These are phyloP conservation scores for Taphrina sp. DNA, from an alignment of 1,139 yeast genomes.

Conservation along the genomic window DNA sequence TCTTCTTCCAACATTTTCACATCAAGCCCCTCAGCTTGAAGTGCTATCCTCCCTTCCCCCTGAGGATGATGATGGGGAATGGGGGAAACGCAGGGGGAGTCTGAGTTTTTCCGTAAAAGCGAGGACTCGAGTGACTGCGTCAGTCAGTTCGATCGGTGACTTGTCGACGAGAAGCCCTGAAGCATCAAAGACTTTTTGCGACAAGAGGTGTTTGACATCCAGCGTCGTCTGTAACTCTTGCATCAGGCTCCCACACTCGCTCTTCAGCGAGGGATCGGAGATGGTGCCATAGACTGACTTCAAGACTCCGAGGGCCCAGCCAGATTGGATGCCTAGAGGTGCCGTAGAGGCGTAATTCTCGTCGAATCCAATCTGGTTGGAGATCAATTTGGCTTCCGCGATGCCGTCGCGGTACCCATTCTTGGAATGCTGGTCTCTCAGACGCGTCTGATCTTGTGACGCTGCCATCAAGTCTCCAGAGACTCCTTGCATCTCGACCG, in stretches of 20 bases:
- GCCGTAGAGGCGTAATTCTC: conserved; percentile 16
- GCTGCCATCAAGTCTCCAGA: not conserved
- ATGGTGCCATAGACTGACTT: not conserved
- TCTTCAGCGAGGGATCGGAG: not conserved
- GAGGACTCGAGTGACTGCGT: too few relatives aligned
- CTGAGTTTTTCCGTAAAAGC: too few relatives aligned
- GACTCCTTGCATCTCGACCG: not conserved
- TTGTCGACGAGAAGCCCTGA: too few relatives aligned
- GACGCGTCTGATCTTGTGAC: not conserved
- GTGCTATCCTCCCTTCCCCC: too few relatives aligned
- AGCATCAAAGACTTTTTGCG: too few relatives aligned
- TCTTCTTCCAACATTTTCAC: too few relatives aligned
- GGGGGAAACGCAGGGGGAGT: too few relatives aligned
- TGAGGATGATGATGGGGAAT: too few relatives aligned
- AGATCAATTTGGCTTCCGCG: conserved; percentile 3
- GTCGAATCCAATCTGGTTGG: conserved; percentile 26
- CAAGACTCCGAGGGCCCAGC: conserved; percentile 19
- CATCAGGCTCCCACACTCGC: not conserved
- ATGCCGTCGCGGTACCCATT: conserved; percentile 30
- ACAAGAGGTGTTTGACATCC: too few relatives aligned
- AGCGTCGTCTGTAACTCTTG: too few relatives aligned
- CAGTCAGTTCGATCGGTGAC: too few relatives aligned
- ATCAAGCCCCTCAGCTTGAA: too few relatives aligned
- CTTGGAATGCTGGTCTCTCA: conserved; percentile 8
- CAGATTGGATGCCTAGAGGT: conserved; percentile 4